phyloP scores from a whole-genome alignment of 176 grass and related monocot species.

The Themeda triandra region DNA sequence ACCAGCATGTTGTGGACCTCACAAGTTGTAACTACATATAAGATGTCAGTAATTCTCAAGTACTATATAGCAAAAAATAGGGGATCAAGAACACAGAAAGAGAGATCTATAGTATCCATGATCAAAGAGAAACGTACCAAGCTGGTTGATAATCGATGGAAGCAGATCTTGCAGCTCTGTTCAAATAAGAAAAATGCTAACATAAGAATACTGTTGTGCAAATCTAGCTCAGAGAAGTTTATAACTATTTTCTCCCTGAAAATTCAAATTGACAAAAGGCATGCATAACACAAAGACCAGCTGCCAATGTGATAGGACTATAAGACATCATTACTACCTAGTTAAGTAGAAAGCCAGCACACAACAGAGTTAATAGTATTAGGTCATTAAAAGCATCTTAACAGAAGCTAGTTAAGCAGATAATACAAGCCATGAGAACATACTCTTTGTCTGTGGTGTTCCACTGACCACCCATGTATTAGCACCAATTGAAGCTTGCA shows the following conservation, averaged over 20 bases:
- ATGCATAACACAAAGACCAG: background rate
- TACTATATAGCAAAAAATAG: background rate
- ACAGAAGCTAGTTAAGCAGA: background rate
- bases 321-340: background rate
- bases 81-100: background rate
- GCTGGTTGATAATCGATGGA: conserved; percentile 93
- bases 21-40: background rate
- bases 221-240: background rate
- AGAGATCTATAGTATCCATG: background rate
- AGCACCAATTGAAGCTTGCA: conserved; percentile 95
- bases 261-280: background rate
- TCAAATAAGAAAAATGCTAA: background rate
- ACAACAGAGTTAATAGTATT: background rate
- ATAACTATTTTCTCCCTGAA: background rate
- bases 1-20: background rate
- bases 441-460: conserved; percentile 98
- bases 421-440: conserved; percentile 6
- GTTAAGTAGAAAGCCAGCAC: background rate
- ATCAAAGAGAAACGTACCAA: conserved; percentile 56
- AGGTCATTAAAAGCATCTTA: background rate
- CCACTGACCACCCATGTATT: conserved; percentile 99
- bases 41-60: background rate
- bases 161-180: conserved; percentile 96
- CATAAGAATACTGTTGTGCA: background rate
- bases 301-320: background rate